Evolutionary conservation across 2,329 filamentous ascomycete genomes (phyloP).

Genomic region (Meredithiella fracta): DNA sequence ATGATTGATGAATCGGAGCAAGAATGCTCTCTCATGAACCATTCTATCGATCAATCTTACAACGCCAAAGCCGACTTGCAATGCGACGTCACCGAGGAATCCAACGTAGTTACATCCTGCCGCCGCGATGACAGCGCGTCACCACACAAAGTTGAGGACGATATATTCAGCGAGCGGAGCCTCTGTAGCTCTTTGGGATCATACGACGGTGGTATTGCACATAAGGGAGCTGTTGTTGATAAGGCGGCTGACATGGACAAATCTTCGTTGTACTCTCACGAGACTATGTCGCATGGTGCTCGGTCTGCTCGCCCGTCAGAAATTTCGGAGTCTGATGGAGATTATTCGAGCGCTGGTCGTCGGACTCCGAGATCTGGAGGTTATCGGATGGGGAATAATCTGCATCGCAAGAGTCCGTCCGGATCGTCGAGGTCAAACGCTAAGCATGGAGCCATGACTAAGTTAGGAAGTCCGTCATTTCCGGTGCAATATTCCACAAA

Average conservation of each 20-base stretch:
- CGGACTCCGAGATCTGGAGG: conserved; percentile 39
- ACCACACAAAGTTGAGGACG: conserved; percentile 36
- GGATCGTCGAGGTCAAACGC: conserved; percentile 40
- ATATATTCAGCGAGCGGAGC: conserved; percentile 43
- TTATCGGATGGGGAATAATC: background rate
- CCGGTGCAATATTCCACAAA: conserved; percentile 39
- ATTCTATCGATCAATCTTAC: conserved; percentile 13
- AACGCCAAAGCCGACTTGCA: conserved; percentile 10
- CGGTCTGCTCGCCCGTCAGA: conserved; percentile 32
- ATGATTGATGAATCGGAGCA: background rate
- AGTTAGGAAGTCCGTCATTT: conserved; percentile 37
- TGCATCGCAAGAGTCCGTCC: conserved; percentile 37
- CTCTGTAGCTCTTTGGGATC: conserved; percentile 41
- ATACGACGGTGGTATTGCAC: conserved; percentile 24
- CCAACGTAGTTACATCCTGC: conserved; percentile 1
- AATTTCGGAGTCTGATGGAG: conserved; percentile 35
- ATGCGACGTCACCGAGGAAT: conserved; percentile 9
- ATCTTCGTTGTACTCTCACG: conserved; percentile 3
- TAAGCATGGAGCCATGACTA: conserved; percentile 32
- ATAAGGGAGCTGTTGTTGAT: conserved; percentile 14
- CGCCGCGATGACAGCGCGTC: conserved; percentile 21
- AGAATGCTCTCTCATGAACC: conserved; percentile 11
- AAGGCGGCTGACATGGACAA: conserved; percentile 15
- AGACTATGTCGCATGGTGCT: conserved; percentile 19
- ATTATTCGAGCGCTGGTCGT: conserved; percentile 21